Percentiles rank a stretch among this genome's conserved stretches.
These are phyloP conservation scores for Trichocladium uniseriatum DNA, from an alignment of 495 filamentous ascomycete genomes.

Conservation along the genomic window DNA sequence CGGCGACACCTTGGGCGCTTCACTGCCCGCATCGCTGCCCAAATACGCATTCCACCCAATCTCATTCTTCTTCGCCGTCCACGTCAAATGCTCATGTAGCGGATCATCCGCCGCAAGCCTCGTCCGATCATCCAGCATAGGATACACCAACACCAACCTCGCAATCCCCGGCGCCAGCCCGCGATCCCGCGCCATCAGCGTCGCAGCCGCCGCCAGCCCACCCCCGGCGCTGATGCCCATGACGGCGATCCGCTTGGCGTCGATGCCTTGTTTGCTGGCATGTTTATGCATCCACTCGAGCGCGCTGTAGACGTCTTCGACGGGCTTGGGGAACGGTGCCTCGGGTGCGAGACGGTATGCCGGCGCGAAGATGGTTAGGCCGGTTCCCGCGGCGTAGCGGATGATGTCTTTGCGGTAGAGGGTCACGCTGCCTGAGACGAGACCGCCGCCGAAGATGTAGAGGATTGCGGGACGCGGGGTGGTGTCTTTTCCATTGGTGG, in stretches of 20 bases:
- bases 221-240: constrained; percentile 35
- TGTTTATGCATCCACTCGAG: constrained; percentile 24
- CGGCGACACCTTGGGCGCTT: constrained; percentile 9
- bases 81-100: constrained; percentile 24
- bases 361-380: constrained; percentile 25
- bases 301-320: constrained; percentile 30
- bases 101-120: constrained; percentile 15
- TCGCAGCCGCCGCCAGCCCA: constrained; percentile 26
- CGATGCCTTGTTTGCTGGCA: constrained; percentile 22
- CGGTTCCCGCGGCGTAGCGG: constrained; percentile 15
- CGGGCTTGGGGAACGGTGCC: constrained; percentile 22
- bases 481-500: constrained; percentile 8
- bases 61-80: constrained; percentile 26
- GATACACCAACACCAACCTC: constrained; percentile 28
- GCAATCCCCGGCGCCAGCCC: constrained; percentile 19
- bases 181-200: constrained; percentile 28
- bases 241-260: constrained; percentile 30
- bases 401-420: constrained; percentile 13
- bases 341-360: constrained; percentile 38
- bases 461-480: constrained; percentile 21
- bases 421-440: constrained; percentile 24
- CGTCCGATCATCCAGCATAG: constrained; percentile 38
- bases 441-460: constrained; percentile 34
- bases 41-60: constrained; percentile 29
- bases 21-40: constrained; percentile 10